Conservation (phyloP, 2,329 filamentous ascomycete genomes). For the Setomelanomma holmii region DNA sequence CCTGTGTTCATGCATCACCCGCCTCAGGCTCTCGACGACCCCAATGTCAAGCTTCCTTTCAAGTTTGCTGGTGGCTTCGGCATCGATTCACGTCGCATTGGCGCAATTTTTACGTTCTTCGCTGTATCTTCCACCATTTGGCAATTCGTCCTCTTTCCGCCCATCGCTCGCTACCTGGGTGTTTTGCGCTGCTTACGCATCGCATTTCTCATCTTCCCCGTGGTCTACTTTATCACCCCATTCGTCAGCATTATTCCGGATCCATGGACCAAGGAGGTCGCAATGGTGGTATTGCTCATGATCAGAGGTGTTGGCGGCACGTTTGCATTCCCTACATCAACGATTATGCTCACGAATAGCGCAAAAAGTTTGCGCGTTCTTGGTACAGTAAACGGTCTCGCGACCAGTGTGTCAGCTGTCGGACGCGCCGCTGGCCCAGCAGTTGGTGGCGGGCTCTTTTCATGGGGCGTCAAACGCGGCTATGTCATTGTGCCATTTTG, state of each 20-base stretch:
- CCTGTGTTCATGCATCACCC: slow-evolving; percentile 89
- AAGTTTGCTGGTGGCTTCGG: slow-evolving; percentile 86
- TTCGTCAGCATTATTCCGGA: slow-evolving; percentile 73
- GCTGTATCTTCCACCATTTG: slow-evolving; percentile 79
- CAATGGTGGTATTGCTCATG: slow-evolving; percentile 71
- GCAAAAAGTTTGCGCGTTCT: slow-evolving; percentile 77
- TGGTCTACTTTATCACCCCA: slow-evolving; percentile 82
- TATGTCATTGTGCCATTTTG: slow-evolving; percentile 85
- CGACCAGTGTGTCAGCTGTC: slow-evolving; percentile 80
- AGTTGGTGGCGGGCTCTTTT: slow-evolving; percentile 74
- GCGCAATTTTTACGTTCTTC: slow-evolving; percentile 83
- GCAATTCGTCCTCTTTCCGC: slow-evolving; percentile 87
- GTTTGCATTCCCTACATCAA: slow-evolving; percentile 87
- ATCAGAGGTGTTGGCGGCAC: slow-evolving; percentile 78
- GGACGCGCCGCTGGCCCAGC: slow-evolving; percentile 83
- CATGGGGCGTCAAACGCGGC: slow-evolving; percentile 74
- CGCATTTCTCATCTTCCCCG: slow-evolving; percentile 72
- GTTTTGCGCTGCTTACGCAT: slow-evolving; percentile 75
- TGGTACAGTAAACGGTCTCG: slow-evolving; percentile 89
- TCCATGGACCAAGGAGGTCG: slow-evolving; percentile 61
- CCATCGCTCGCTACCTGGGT: slow-evolving; percentile 74
- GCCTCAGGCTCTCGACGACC: slow-evolving; percentile 58
- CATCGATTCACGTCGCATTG: slow-evolving; percentile 74
- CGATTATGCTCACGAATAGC: slow-evolving; percentile 89
- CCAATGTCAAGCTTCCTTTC: slow-evolving; percentile 71